A percentile compares a stretch with the other conserved stretches of the same genome.
Conservation (phyloP, 495 filamentous ascomycete species). For the Annulohypoxylon bovei region DNA sequence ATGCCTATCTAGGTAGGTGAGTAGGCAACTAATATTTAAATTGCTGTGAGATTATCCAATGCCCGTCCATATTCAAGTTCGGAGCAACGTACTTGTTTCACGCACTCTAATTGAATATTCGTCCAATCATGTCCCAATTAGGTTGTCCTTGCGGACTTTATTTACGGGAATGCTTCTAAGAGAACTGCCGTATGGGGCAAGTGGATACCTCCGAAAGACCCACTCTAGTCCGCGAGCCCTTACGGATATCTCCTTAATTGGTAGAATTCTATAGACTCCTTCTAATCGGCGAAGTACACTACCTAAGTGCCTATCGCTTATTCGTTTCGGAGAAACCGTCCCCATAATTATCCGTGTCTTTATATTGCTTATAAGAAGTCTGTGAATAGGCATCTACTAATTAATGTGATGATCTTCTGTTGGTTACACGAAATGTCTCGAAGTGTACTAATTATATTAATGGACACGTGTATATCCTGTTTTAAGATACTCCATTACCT, state of each 20-base stretch:
- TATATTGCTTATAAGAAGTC: neutral
- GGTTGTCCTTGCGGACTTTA: neutral
- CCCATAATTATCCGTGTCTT: neutral
- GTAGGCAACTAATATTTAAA: too few species aligned
- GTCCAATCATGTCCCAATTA: neutral
- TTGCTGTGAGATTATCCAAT: neutral
- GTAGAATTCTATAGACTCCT: neutral
- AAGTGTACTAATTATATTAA: neutral
- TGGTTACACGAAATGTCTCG: neutral
- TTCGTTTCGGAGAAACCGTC: neutral
- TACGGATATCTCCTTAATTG: neutral
- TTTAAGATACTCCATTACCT: neutral
- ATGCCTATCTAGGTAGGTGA: too few species aligned
- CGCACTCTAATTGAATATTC: neutral
- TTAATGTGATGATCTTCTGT: neutral
- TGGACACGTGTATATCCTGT: neutral
- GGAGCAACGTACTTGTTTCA: neutral
- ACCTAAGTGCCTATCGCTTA: too few species aligned
- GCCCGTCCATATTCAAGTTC: neutral
- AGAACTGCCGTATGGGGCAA: neutral
- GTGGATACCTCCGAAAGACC: neutral
- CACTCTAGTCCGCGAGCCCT: neutral
- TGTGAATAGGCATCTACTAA: neutral
- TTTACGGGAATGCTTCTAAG: neutral
- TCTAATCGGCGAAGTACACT: neutral